Conservation (phyloP, 2,329 filamentous ascomycete species). For the Leptographium galeiforme region DNA sequence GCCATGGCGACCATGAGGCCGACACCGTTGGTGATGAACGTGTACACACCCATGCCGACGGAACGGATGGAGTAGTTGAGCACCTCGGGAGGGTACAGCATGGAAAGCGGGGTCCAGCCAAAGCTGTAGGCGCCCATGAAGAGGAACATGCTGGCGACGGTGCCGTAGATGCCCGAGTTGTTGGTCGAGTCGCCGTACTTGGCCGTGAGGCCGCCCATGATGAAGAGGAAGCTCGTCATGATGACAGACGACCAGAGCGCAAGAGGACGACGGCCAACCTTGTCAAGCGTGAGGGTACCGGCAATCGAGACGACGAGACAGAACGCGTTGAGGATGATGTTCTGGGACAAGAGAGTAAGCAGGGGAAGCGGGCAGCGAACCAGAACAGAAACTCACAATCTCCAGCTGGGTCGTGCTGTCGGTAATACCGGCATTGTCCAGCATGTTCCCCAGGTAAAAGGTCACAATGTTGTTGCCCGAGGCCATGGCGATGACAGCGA, state of each 20-base stretch:
- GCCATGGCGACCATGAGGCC: slow-evolving; percentile 30
- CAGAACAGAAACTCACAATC: neutral
- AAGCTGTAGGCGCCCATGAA: slow-evolving; percentile 39
- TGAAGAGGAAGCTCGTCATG: slow-evolving; percentile 15
- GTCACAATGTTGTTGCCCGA: slow-evolving; percentile 8
- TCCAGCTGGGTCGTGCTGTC: slow-evolving; percentile 3
- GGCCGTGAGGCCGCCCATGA: slow-evolving; percentile 20
- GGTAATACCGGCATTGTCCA: slow-evolving; percentile 4
- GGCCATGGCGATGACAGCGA: slow-evolving; percentile 1
- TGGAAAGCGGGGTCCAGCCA: slow-evolving; percentile 33
- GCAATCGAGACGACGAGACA: slow-evolving; percentile 8
- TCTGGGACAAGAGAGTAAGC: neutral
- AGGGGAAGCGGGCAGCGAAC: neutral
- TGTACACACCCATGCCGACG: slow-evolving; percentile 30
- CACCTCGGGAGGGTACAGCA: slow-evolving; percentile 29
- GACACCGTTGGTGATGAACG: slow-evolving; percentile 25
- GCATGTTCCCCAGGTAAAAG: slow-evolving; percentile 5
- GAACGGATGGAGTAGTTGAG: slow-evolving; percentile 24
- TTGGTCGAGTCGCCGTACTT: neutral
- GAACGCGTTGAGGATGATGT: slow-evolving; percentile 6
- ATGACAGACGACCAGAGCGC: neutral
- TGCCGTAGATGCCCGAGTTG: slow-evolving; percentile 6
- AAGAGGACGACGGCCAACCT: slow-evolving; percentile 10
- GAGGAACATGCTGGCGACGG: slow-evolving; percentile 38
- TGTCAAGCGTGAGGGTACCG: slow-evolving; percentile 13